phyloP scores from a whole-genome alignment of 108 stramenopile species.

The Hondaea fermentalgiana region DNA sequence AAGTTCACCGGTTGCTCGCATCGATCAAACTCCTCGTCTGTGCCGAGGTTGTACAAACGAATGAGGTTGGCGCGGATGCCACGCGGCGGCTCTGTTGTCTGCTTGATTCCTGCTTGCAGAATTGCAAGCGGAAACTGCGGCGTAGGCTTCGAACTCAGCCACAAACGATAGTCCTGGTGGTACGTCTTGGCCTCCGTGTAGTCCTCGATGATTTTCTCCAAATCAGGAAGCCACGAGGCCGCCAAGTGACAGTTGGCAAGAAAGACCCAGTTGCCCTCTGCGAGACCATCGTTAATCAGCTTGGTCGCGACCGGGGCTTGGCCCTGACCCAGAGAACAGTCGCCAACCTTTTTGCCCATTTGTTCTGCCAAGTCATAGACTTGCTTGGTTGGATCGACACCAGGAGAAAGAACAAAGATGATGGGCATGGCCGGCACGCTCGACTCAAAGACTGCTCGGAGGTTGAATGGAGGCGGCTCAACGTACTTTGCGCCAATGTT shows the following conservation, averaged over 20 bases:
- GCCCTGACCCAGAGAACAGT: slow-evolving; percentile 55
- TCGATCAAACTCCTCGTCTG: slow-evolving; percentile 36
- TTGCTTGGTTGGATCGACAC: slow-evolving; percentile 58
- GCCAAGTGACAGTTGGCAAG: slow-evolving; percentile 61
- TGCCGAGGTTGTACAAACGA: slow-evolving; percentile 54
- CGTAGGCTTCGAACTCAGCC: slow-evolving; percentile 50
- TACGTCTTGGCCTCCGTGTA: slow-evolving; percentile 20
- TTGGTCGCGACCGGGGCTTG: slow-evolving; percentile 50
- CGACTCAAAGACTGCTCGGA: slow-evolving; percentile 34
- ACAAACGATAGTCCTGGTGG: slow-evolving; percentile 48
- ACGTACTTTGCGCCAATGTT: slow-evolving; percentile 51
- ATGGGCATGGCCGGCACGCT: slow-evolving; percentile 37
- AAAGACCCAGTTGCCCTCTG: slow-evolving; percentile 50
- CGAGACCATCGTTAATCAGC: slow-evolving; percentile 36
- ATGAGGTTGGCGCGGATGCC: slow-evolving; percentile 52
- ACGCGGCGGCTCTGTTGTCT: slow-evolving; percentile 59
- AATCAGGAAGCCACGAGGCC: slow-evolving; percentile 54
- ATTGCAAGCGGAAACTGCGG: slow-evolving; percentile 59
- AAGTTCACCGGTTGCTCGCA: slow-evolving; percentile 32
- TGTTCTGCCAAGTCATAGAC: slow-evolving; percentile 25
- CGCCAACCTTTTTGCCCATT: slow-evolving; percentile 26
- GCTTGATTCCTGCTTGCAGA: slow-evolving; percentile 53
- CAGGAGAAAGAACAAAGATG: slow-evolving; percentile 57
- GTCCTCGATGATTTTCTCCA: slow-evolving; percentile 51
- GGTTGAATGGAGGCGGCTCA: slow-evolving; percentile 50